phyloP scores from a whole-genome alignment of 164 flowering plant species.

The Nymphaea thermarum region DNA sequence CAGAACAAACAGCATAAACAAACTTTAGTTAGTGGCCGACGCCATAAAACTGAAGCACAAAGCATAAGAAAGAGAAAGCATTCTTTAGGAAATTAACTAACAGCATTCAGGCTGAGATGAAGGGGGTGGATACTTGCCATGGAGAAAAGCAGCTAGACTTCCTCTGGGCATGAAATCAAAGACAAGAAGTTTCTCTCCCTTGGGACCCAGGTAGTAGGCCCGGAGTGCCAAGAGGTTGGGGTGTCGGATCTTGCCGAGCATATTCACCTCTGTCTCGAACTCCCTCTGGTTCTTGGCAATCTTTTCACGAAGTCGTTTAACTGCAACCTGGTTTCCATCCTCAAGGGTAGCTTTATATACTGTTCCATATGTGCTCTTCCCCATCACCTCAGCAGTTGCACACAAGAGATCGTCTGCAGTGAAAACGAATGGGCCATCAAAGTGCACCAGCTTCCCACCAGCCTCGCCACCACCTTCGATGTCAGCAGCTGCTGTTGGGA shows the following conservation, averaged over 20 bases:
- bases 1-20: conserved; percentile 7
- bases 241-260: conserved; percentile 74
- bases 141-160: conserved; percentile 87
- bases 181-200: conserved; percentile 95
- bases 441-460: conserved; percentile 90
- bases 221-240: conserved; percentile 69
- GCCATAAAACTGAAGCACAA: no score
- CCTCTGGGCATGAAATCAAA: conserved; percentile 89
- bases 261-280: conserved; percentile 66
- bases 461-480: conserved; percentile 49
- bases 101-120: background rate
- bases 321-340: conserved; percentile 80
- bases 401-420: conserved; percentile 90
- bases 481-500: conserved; percentile 20
- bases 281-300: conserved; percentile 69
- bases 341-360: conserved; percentile 90
- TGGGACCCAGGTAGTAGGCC: conserved; percentile 92
- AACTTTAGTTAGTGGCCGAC: background rate
- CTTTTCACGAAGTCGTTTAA: conserved; percentile 90
- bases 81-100: no score
- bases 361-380: conserved; percentile 87
- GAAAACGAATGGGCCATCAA: conserved; percentile 82
- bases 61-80: no score
- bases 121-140: conserved; percentile 32
- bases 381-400: conserved; percentile 97